These are phyloP conservation scores for Ceratobasidium papillatum DNA, from an alignment of 1,284 basidiomycete genomes.

Conservation along the genomic window DNA sequence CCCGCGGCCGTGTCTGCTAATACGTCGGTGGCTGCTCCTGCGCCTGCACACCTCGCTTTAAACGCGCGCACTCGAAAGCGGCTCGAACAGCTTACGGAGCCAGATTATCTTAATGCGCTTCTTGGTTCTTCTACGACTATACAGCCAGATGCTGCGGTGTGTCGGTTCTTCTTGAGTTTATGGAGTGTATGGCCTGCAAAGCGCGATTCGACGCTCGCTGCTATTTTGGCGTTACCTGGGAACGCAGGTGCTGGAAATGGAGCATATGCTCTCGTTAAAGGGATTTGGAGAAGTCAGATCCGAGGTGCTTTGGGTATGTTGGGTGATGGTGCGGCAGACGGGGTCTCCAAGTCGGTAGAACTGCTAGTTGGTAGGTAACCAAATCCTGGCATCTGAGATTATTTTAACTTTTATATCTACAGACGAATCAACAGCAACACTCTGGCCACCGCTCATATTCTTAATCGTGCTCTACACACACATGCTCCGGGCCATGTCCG, in stretches of 20 bases:
- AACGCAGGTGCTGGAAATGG: conserved; percentile 49
- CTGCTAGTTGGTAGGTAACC: conserved; percentile 44
- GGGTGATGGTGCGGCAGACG: conserved; percentile 52
- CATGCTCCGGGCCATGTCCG: conserved; percentile 89
- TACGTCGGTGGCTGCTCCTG: conserved; percentile 44
- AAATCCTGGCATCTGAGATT: not conserved
- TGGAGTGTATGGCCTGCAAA: conserved; percentile 66
- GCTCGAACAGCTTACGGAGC: conserved; percentile 60
- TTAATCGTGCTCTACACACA: conserved; percentile 87
- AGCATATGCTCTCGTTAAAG: conserved; percentile 65
- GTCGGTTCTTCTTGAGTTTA: conserved; percentile 64
- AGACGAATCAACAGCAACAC: conserved; percentile 53
- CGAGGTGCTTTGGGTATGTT: conserved; percentile 66
- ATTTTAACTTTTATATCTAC: not conserved
- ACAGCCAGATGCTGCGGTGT: conserved; percentile 57
- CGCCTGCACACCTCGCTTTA: conserved; percentile 53
- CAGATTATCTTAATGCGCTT: conserved; percentile 62
- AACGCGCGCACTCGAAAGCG: conserved; percentile 67
- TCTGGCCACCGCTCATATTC: conserved; percentile 78
- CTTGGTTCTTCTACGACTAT: conserved; percentile 50
- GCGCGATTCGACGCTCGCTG: conserved; percentile 59
- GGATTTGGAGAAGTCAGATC: conserved; percentile 77
- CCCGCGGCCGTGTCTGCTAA: conserved; percentile 49
- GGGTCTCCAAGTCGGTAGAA: conserved; percentile 45
- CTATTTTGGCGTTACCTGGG: conserved; percentile 46